These are phyloP conservation scores for Elsinoe fawcettii DNA, from an alignment of 2,329 filamentous ascomycete genomes.

Conservation along the genomic window DNA sequence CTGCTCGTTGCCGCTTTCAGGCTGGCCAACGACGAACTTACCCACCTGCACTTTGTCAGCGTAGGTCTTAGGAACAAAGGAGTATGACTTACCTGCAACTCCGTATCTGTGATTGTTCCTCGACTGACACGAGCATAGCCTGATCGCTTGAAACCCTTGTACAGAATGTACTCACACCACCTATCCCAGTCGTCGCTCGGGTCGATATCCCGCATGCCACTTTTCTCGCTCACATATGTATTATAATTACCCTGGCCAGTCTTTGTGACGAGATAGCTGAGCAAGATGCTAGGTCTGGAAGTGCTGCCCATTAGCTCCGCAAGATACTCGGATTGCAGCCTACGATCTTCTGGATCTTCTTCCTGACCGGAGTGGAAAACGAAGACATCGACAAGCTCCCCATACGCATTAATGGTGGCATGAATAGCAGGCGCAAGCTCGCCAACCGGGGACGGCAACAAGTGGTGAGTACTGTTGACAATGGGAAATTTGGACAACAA, in stretches of 20 bases:
- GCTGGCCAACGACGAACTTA: constrained; percentile 79
- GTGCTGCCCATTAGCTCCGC: constrained; percentile 80
- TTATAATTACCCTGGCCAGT: constrained; percentile 93
- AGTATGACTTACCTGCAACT: constrained; percentile 62
- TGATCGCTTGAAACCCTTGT: constrained; percentile 75
- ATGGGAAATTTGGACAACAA: constrained; percentile 97
- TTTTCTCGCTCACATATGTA: constrained; percentile 77
- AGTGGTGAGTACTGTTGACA: constrained; percentile 89
- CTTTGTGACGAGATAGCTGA: constrained; percentile 88
- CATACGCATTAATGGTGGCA: constrained; percentile 91
- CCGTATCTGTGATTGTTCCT: constrained; percentile 91
- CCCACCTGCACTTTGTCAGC: constrained; percentile 49
- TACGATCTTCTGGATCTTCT: constrained; percentile 85
- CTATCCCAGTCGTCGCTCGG: constrained; percentile 88
- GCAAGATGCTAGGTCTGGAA: constrained; percentile 69
- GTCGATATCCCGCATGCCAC: constrained; percentile 94
- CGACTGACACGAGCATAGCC: constrained; percentile 87
- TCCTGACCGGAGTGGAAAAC: constrained; percentile 99
- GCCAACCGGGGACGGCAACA: constrained; percentile 85
- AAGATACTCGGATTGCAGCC: constrained; percentile 79
- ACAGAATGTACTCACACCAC: constrained; percentile 98
- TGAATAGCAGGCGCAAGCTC: constrained; percentile 94
- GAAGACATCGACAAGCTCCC: constrained; percentile 81
- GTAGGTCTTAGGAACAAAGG: not conserved
- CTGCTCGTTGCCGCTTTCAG: constrained; percentile 56